Evolutionary conservation across 768 basidiomycete species (phyloP).

Genomic region (Hygrophorus pudorinus): DNA sequence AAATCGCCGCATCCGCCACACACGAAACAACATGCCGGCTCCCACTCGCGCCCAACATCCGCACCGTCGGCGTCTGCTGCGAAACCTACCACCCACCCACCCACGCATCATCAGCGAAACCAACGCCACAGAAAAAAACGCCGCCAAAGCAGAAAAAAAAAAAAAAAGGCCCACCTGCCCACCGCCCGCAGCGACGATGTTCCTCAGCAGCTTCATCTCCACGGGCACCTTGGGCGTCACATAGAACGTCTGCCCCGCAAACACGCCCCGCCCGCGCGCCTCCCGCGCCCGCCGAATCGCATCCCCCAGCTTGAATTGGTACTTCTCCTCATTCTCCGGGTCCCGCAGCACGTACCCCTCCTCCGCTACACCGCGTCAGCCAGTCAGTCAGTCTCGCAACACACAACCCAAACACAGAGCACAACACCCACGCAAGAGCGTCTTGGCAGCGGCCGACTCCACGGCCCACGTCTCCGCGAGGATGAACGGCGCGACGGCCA

Average conservation of each 20-base stretch:
- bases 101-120: conserved; percentile 4
- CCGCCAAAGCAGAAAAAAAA: not conserved
- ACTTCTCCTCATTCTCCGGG: conserved; percentile 51
- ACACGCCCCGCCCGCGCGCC: conserved; percentile 41
- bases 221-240: conserved; percentile 57
- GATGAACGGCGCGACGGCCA: conserved; percentile 52
- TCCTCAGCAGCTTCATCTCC: conserved; percentile 52
- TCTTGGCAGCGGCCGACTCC: conserved; percentile 43
- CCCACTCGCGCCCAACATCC: conserved; percentile 40
- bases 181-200: conserved; percentile 59
- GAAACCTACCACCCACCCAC: conserved; percentile 24
- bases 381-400: not conserved
- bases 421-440: conserved; percentile 49
- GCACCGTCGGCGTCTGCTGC: conserved; percentile 41
- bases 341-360: conserved; percentile 52
- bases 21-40: conserved; percentile 59
- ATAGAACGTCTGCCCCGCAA: conserved; percentile 63
- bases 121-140: too few species aligned
- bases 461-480: conserved; percentile 62
- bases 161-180: conserved; percentile 43
- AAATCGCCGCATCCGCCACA: conserved; percentile 50
- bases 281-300: conserved; percentile 50
- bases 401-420: not conserved
- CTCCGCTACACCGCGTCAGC: conserved; percentile 39
- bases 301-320: conserved; percentile 51